phyloP scores from a whole-genome alignment of 73 alveolate genomes.

The Paramecium bursaria region DNA sequence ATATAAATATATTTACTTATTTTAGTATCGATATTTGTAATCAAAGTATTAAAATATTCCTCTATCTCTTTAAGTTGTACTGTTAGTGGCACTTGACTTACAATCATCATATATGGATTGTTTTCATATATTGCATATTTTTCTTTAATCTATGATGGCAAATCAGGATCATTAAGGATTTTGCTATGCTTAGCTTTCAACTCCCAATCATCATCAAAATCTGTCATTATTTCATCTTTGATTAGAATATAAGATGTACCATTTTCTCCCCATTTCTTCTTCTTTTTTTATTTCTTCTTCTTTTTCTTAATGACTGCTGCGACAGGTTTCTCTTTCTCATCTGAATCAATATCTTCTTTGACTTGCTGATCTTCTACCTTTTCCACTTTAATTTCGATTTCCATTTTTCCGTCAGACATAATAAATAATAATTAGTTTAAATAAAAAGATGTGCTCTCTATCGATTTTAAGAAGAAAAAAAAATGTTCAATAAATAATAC shows the following conservation, averaged over 20 bases:
- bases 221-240: constrained; percentile 46
- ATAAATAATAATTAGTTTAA: too few species aligned
- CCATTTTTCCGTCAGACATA: too few species aligned
- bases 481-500: too few species aligned
- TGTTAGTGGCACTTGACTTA: constrained; percentile 28
- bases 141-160: constrained; percentile 47
- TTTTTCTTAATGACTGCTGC: constrained; percentile 14
- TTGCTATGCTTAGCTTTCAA: neutral
- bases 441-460: too few species aligned
- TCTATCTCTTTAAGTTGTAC: constrained; percentile 41
- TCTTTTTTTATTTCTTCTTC: constrained; percentile 50
- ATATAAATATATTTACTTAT: neutral
- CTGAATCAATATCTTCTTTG: neutral
- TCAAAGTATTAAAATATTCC: constrained; percentile 49
- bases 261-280: constrained; percentile 62
- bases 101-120: constrained; percentile 59
- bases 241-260: neutral
- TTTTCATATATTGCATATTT: constrained; percentile 56
- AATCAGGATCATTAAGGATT: constrained; percentile 42
- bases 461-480: too few species aligned
- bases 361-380: neutral
- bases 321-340: neutral
- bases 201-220: constrained; percentile 58
- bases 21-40: constrained; percentile 40
- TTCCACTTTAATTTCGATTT: too few species aligned